Evolutionary conservation across 192 early-diverging fungal genomes (phyloP).

Genomic region (Dimargaris cristalligena): DNA sequence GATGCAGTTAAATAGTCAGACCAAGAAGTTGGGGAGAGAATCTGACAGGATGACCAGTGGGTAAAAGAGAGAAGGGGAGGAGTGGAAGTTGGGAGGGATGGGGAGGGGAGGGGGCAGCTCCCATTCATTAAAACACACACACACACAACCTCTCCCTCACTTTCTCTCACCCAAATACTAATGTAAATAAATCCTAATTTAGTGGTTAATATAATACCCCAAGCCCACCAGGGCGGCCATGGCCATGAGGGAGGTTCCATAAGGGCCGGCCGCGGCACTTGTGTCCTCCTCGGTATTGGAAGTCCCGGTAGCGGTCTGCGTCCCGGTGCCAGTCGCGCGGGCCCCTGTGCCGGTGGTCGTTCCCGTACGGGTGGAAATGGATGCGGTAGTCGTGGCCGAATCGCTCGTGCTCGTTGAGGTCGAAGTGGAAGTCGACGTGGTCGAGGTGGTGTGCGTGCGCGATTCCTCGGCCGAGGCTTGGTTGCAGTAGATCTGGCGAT

Average conservation of each 20-base stretch:
- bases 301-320: background rate
- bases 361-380: background rate
- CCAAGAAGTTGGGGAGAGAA: too few relatives aligned
- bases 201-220: too few relatives aligned
- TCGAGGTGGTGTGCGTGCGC: background rate
- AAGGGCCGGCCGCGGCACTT: background rate
- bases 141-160: too few relatives aligned
- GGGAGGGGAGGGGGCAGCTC: too few relatives aligned
- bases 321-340: background rate
- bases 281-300: background rate
- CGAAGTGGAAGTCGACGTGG: slow-evolving; percentile 6
- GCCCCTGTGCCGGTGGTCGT: background rate
- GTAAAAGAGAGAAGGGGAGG: too few relatives aligned
- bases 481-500: background rate
- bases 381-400: background rate
- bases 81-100: too few relatives aligned
- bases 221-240: background rate
- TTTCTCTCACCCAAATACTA: too few relatives aligned
- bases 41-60: too few relatives aligned
- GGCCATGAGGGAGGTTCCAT: background rate
- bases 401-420: too few relatives aligned
- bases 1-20: too few relatives aligned
- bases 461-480: background rate
- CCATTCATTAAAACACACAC: too few relatives aligned
- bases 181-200: background rate